Conservation (phyloP, 2,329 filamentous ascomycete genomes). For the Trichoderma sp. region DNA sequence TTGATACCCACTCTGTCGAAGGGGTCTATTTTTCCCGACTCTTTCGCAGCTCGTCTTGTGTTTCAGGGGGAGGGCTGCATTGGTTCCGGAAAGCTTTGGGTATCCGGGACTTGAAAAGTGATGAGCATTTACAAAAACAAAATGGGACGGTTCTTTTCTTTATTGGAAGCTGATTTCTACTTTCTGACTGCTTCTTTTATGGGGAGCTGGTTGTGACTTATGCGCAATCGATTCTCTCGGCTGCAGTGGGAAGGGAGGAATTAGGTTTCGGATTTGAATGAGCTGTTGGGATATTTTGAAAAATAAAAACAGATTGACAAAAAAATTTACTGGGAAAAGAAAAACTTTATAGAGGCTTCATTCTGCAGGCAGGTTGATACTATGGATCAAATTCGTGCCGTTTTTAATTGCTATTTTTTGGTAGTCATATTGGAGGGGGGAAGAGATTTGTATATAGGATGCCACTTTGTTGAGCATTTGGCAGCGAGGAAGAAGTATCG, state of each 20-base stretch:
- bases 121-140: not conserved
- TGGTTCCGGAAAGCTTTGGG: not conserved
- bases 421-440: not conserved
- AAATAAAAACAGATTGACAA: not conserved
- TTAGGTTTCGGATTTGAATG: not conserved
- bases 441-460: constrained; percentile 6
- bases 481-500: not conserved
- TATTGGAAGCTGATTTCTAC: not conserved
- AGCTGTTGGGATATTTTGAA: not conserved
- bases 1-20: constrained; percentile 25
- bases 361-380: constrained; percentile 10
- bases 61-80: constrained; percentile 9
- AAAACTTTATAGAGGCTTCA: constrained; percentile 7
- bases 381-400: not conserved
- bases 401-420: not conserved
- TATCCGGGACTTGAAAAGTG: not conserved
- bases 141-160: not conserved
- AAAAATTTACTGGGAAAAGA: not conserved
- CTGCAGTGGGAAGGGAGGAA: not conserved
- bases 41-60: constrained; percentile 16
- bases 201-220: not conserved
- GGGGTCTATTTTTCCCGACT: not conserved
- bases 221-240: not conserved
- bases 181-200: not conserved
- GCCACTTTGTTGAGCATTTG: constrained; percentile 1